Conservation (phyloP, 139 green algal species). For the Chara braunii region DNA sequence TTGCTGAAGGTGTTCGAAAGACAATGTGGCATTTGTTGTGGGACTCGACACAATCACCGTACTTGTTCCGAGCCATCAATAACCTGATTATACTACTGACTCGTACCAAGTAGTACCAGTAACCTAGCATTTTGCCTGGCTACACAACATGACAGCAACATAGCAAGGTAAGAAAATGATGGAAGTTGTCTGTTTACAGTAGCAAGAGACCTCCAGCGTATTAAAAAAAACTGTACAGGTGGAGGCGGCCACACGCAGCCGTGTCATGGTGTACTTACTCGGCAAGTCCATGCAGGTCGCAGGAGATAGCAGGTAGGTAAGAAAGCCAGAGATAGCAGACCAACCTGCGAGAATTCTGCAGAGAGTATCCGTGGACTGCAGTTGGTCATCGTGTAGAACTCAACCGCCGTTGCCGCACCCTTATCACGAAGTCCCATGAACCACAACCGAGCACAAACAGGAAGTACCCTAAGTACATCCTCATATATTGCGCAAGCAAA, state of each 20-base stretch:
- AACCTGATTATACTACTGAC: too few species aligned
- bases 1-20: too few species aligned
- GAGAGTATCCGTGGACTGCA: slow-evolving; percentile 72
- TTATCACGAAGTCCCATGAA: slow-evolving; percentile 61
- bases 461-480: slow-evolving; percentile 60
- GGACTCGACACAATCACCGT: too few species aligned
- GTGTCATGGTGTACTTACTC: too few species aligned
- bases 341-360: slow-evolving; percentile 55
- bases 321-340: background rate
- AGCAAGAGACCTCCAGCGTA: background rate
- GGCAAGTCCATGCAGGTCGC: background rate
- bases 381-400: slow-evolving; percentile 65
- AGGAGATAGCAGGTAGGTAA: background rate
- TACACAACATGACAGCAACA: too few species aligned
- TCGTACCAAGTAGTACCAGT: too few species aligned
- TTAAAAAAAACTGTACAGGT: too few species aligned
- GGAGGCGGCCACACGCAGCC: too few species aligned
- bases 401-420: slow-evolving; percentile 48
- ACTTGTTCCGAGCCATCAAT: too few species aligned
- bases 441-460: slow-evolving; percentile 64
- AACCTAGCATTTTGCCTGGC: too few species aligned
- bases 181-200: background rate
- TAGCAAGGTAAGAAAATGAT: background rate
- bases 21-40: too few species aligned
- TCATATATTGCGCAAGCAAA: slow-evolving; percentile 52